These are phyloP conservation scores for Nothophaeocryptopus gaeumannii DNA, from an alignment of 2,329 filamentous ascomycete species.

Conservation along the genomic window DNA sequence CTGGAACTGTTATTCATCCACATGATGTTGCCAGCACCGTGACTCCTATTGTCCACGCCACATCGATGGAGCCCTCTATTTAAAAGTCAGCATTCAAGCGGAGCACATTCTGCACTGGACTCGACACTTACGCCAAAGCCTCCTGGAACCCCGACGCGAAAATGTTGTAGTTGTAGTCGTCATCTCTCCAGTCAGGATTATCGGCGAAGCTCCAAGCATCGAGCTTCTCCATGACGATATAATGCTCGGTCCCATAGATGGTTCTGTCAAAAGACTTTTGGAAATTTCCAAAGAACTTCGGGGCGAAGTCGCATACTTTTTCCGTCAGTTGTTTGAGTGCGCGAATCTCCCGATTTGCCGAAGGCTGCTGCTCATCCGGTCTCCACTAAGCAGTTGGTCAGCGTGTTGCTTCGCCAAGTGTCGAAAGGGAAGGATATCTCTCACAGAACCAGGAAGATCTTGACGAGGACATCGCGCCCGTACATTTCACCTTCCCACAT, in stretches of 20 bases:
- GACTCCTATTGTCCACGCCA: constrained; percentile 10
- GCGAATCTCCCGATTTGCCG: neutral
- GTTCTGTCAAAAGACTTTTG: neutral
- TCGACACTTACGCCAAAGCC: no score
- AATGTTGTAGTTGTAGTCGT: no score
- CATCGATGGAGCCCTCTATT: constrained; percentile 1
- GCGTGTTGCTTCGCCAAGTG: no score
- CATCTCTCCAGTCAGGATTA: no score
- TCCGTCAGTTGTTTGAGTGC: constrained; percentile 4
- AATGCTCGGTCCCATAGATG: neutral
- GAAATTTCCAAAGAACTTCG: constrained; percentile 1
- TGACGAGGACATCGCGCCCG: neutral
- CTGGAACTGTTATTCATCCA: neutral
- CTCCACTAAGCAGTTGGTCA: neutral
- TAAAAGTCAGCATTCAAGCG: no score
- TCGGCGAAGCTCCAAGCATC: no score
- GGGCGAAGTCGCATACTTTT: neutral
- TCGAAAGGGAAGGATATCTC: neutral
- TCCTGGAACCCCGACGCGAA: no score
- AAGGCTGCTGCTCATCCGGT: neutral
- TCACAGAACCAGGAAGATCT: neutral
- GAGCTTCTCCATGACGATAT: constrained; percentile 5
- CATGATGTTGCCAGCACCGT: constrained; percentile 5
- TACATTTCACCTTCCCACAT: no score
- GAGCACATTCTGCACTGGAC: no score